Evolutionary conservation across 2,329 filamentous ascomycete genomes (phyloP).

Genomic region (Aspergillus sp.): DNA sequence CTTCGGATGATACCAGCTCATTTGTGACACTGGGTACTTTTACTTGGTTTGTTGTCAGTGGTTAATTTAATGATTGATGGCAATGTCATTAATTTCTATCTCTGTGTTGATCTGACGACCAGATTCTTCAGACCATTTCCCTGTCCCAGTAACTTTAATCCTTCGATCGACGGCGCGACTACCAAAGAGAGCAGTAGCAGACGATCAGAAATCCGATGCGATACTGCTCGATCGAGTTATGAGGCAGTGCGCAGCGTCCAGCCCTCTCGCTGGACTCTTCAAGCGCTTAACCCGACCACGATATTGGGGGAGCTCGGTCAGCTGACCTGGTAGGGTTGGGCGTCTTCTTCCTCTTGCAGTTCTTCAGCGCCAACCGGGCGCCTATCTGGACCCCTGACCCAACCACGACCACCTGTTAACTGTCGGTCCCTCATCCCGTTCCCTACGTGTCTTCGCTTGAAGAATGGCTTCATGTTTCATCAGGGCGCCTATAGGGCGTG

Average conservation of each 20-base stretch:
- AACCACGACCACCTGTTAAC: constrained; percentile 9
- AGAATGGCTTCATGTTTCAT: constrained; percentile 26
- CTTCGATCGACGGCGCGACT: neutral
- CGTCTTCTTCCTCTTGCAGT: constrained; percentile 10
- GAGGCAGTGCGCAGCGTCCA: no score
- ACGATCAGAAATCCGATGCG: neutral
- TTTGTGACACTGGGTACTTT: constrained; percentile 29
- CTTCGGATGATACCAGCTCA: constrained; percentile 40
- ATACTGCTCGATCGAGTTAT: neutral
- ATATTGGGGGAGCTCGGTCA: constrained; percentile 5
- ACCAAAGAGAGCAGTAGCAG: neutral
- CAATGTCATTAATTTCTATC: constrained; percentile 24
- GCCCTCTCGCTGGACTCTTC: neutral
- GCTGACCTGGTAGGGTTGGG: constrained; percentile 15
- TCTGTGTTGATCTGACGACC: neutral
- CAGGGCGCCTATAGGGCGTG: constrained; percentile 25
- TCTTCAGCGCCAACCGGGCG: constrained; percentile 22
- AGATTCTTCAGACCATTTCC: neutral
- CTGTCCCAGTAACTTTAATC: neutral
- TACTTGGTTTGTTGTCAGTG: constrained; percentile 19
- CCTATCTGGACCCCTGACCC: constrained; percentile 13
- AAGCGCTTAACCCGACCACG: neutral
- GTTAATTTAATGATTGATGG: constrained; percentile 30
- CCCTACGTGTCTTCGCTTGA: constrained; percentile 4
- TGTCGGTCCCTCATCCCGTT: neutral